A percentile compares a stretch with the other conserved stretches of the same genome.
These are phyloP conservation scores for Rhodotorula graminis DNA, from an alignment of 768 basidiomycete species.

Conservation along the genomic window DNA sequence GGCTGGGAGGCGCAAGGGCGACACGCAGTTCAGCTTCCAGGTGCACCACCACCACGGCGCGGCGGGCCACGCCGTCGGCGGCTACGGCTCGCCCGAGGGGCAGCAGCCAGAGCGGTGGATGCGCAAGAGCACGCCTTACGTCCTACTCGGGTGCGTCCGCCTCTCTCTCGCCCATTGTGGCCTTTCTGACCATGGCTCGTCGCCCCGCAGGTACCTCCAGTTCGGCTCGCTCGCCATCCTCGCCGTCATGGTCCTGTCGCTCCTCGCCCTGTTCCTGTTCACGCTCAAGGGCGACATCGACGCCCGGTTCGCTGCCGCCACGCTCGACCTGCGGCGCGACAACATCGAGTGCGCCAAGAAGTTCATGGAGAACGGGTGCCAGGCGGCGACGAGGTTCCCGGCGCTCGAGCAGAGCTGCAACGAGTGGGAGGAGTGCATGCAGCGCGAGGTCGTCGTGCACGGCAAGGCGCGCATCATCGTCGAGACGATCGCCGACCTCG, in stretches of 20 bases:
- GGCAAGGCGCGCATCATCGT: slow-evolving; percentile 86
- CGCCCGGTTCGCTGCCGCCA: slow-evolving; percentile 78
- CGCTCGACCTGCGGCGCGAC: slow-evolving; percentile 87
- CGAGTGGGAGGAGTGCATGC: slow-evolving; percentile 65
- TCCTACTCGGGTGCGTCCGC: slow-evolving; percentile 70
- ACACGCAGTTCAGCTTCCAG: slow-evolving; percentile 34
- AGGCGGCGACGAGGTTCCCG: slow-evolving; percentile 63
- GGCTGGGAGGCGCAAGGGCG: neutral
- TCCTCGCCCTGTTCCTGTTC: slow-evolving; percentile 76
- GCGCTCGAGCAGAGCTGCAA: slow-evolving; percentile 82
- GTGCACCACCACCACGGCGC: slow-evolving; percentile 33
- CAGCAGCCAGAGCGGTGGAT: slow-evolving; percentile 19
- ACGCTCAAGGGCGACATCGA: slow-evolving; percentile 87
- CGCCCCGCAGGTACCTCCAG: slow-evolving; percentile 65
- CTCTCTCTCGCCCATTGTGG: slow-evolving; percentile 5
- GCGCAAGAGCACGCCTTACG: slow-evolving; percentile 56
- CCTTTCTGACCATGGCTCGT: neutral
- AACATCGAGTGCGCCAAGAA: slow-evolving; percentile 78
- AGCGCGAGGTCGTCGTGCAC: slow-evolving; percentile 78
- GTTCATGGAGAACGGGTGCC: slow-evolving; percentile 78
- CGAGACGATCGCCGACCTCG: slow-evolving; percentile 90
- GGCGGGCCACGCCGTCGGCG: slow-evolving; percentile 21
- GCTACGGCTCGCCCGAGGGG: slow-evolving; percentile 30
- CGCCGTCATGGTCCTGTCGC: slow-evolving; percentile 74
- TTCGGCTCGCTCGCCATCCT: slow-evolving; percentile 89